phyloP scores from a whole-genome alignment of 2,329 filamentous ascomycete species.

The Alternaria brassicae region DNA sequence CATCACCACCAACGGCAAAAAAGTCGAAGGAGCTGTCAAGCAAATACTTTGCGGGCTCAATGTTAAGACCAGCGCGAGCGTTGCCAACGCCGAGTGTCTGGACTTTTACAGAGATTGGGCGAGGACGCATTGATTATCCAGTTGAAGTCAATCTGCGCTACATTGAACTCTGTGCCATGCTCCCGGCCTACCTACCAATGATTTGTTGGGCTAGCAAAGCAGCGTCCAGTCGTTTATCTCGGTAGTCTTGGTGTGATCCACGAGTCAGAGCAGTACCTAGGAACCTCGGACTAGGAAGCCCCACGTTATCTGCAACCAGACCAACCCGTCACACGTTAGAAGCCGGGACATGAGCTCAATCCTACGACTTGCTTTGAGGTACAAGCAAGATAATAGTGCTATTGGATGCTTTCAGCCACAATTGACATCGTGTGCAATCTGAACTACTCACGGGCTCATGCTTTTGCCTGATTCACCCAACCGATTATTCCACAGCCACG shows the following conservation, averaged over 20 bases:
- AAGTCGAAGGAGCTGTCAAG: slow-evolving; percentile 95
- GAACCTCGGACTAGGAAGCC: not conserved
- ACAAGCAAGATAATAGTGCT: not conserved
- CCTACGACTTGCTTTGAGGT: not conserved
- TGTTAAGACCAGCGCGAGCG: slow-evolving; percentile 87
- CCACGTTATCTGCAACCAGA: slow-evolving; percentile 4
- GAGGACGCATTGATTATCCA: slow-evolving; percentile 23
- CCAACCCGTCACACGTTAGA: not conserved
- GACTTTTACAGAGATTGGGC: slow-evolving; percentile 86
- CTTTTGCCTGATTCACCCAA: not conserved
- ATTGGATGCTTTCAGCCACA: not conserved
- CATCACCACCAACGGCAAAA: slow-evolving; percentile 93
- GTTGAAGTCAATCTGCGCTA: not conserved
- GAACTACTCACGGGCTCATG: not conserved
- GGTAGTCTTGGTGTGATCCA: not conserved
- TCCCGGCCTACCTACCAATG: not conserved
- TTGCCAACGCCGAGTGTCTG: slow-evolving; percentile 88
- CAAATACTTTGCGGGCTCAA: slow-evolving; percentile 89
- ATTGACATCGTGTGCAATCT: not conserved
- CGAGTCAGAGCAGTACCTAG: not conserved
- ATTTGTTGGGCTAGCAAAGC: not conserved
- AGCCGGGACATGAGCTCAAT: slow-evolving; percentile 2
- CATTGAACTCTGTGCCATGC: not conserved
- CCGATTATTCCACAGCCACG: not conserved
- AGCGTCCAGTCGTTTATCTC: not conserved